These are phyloP conservation scores for Pichia sp. DNA, from an alignment of 1,139 yeast species.

Conservation along the genomic window DNA sequence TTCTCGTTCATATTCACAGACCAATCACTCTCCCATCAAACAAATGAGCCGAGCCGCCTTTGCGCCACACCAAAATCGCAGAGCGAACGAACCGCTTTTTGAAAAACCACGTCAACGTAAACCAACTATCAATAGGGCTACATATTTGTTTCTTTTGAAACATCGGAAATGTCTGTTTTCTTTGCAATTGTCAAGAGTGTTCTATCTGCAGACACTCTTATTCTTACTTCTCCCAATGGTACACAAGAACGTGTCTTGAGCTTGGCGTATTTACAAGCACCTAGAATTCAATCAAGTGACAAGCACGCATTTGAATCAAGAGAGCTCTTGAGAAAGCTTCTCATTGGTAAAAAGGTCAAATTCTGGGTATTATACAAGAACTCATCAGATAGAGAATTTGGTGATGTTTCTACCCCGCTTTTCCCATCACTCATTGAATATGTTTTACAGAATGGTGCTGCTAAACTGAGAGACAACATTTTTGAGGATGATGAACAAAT, in stretches of 20 bases:
- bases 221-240: slow-evolving; percentile 47
- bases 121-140: too few species aligned
- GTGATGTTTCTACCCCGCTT: slow-evolving; percentile 61
- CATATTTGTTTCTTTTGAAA: too few species aligned
- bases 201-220: slow-evolving; percentile 66
- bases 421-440: slow-evolving; percentile 53
- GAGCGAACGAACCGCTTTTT: too few species aligned
- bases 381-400: slow-evolving; percentile 54
- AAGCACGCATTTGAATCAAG: slow-evolving; percentile 46
- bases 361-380: slow-evolving; percentile 47
- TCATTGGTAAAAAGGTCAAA: slow-evolving; percentile 61
- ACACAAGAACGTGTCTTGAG: slow-evolving; percentile 49
- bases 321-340: slow-evolving; percentile 53
- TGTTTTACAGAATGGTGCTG: slow-evolving; percentile 51
- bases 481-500: slow-evolving; percentile 30
- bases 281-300: slow-evolving; percentile 31
- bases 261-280: slow-evolving; percentile 56
- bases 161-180: slow-evolving; percentile 23
- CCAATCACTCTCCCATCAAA: too few species aligned
- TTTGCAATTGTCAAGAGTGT: slow-evolving; percentile 63
- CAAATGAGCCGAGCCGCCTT: too few species aligned
- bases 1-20: too few species aligned
- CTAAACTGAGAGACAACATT: slow-evolving; percentile 53
- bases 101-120: too few species aligned
- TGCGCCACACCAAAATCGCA: too few species aligned